phyloP scores from a whole-genome alignment of 1,139 yeast species.

The Debaryomycetaceae sp. region DNA sequence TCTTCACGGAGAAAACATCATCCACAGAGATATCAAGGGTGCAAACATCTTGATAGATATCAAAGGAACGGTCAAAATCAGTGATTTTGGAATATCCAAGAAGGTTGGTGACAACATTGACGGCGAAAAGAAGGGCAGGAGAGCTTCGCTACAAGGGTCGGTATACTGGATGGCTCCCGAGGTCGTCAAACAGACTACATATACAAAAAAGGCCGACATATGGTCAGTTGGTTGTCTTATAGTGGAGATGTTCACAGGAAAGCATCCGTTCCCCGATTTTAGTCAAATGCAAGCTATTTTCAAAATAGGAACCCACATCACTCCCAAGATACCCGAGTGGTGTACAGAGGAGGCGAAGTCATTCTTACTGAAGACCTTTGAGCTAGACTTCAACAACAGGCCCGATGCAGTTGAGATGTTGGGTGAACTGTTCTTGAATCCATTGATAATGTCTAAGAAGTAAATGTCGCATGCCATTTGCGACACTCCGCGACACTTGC shows the following conservation, averaged over 20 bases:
- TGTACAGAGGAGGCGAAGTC: conserved; percentile 67
- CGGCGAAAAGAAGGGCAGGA: conserved; percentile 38
- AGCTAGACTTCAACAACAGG: conserved; percentile 66
- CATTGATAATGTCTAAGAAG: conserved; percentile 44
- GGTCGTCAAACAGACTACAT: conserved; percentile 86
- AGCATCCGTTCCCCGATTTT: conserved; percentile 90
- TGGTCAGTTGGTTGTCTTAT: conserved; percentile 95
- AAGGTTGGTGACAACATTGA: conserved; percentile 41
- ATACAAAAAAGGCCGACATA: conserved; percentile 87
- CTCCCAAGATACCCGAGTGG: conserved; percentile 78
- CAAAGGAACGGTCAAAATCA: conserved; percentile 86
- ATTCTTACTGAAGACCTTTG: conserved; percentile 67
- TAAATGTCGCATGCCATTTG: conserved; percentile 2
- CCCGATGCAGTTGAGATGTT: conserved; percentile 72
- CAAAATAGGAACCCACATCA: conserved; percentile 78
- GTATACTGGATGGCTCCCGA: conserved; percentile 99
- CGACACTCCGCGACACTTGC: conserved; percentile 7
- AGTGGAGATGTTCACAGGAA: conserved; percentile 92
- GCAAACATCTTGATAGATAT: conserved; percentile 89
- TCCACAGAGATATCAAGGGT: conserved; percentile 91
- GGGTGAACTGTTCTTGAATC: conserved; percentile 56
- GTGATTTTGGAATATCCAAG: conserved; percentile 92
- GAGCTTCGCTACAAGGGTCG: conserved; percentile 89
- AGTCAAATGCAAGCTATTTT: conserved; percentile 96
- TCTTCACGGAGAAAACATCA: conserved; percentile 76